Evolutionary conservation across 106 monocot species (phyloP), one percentile per base, ranked within the genome.

Genomic region (Acorus gramineus): DNA sequence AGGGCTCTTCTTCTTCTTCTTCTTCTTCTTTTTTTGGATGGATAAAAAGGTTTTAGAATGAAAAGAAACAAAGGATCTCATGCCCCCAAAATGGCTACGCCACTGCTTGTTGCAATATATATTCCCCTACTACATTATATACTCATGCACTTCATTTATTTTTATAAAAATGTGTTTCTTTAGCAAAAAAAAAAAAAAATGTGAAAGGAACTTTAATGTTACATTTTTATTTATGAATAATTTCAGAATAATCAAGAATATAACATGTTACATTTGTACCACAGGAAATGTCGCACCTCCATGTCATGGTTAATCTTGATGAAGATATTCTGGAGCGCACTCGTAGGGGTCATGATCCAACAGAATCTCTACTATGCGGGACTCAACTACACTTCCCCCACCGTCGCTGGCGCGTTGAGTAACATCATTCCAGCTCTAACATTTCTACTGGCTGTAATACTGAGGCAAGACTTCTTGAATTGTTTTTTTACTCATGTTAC

Each of bases 391-490:
- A 66, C 84, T 48, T 71, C 80, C 60, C 73, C 84, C 11, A 80
- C 80, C 1, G 80, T 77, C 5, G 77, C 80, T 4, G 47, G 77
- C 7, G 84, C 84, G 28, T 52, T 84, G 64, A 62, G 60, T 55
- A 68, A 66, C 49, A 70, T 67, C 55, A 54, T 80, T 48, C 84
- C 84, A 4, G 73, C 84, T 67, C 77, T 80, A 49, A 81, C 85
- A 8, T 85, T 85, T 8, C 7, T 72, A 6, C 50, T 81, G 42
- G 74, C 85, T 13, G 69, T 75, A 7, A 9, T 81, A 2, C 47
- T 81, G 8, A 81, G 71, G 85, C 28, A 28, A 28, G 28, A 28
- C 28, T 28, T 28, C 28, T 1, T 28, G 28, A 28, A 28, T 28
- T 28, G 28, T 28, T 28, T 28, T 28, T 28, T 28, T 28, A 28